Percentiles rank a stretch among this genome's conserved stretches.
Evolutionary conservation across 306 rosid species (phyloP).

Genomic region (Gastrolobium bilobum): DNA sequence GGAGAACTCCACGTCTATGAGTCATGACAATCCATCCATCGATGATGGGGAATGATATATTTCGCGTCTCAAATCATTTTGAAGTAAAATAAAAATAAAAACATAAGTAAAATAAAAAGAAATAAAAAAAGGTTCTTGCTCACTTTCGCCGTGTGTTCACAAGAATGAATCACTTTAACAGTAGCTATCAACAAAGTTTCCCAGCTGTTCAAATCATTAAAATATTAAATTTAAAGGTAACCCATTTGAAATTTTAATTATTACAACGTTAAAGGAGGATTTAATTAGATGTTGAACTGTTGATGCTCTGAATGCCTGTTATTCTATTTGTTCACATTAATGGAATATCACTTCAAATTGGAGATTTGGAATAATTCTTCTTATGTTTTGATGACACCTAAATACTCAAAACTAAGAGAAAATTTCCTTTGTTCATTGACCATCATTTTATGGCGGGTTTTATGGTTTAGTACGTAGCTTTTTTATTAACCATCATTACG

Average conservation of each 20-base stretch:
- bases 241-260: slow-evolving; percentile 45
- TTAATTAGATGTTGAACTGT: neutral
- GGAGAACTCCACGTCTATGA: too few relatives aligned
- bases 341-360: neutral
- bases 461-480: neutral
- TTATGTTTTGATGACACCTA: neutral
- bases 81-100: too few relatives aligned
- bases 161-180: slow-evolving; percentile 40
- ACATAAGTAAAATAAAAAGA: too few relatives aligned
- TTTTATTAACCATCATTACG: slow-evolving; percentile 43
- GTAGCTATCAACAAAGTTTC: slow-evolving; percentile 13
- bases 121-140: slow-evolving; percentile 37
- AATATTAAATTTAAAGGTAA: slow-evolving; percentile 27
- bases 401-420: neutral
- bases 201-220: slow-evolving; percentile 13
- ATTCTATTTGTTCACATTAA: slow-evolving; percentile 7
- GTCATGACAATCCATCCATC: too few relatives aligned
- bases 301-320: neutral
- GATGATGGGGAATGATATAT: too few relatives aligned
- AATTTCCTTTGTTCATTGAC: neutral
- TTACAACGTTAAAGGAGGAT: slow-evolving; percentile 35
- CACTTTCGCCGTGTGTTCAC: slow-evolving; percentile 40
- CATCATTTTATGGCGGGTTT: neutral
- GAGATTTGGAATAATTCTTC: neutral
- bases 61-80: too few relatives aligned